These are phyloP conservation scores for Avena sativa DNA, from an alignment of 176 grass and related monocot species.

Conservation along the genomic window DNA sequence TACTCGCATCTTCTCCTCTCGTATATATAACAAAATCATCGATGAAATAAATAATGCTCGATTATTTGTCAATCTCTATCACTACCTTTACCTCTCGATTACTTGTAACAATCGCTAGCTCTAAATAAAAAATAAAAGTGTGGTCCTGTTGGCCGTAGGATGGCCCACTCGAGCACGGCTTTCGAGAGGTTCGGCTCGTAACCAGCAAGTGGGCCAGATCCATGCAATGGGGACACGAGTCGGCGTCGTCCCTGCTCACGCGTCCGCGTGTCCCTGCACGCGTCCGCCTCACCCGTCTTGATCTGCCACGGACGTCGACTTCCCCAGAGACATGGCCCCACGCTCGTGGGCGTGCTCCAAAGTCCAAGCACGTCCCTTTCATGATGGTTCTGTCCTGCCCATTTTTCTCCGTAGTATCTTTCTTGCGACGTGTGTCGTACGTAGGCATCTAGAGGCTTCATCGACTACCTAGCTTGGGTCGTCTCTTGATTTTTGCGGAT, in stretches of 20 bases:
- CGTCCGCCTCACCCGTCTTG: not conserved
- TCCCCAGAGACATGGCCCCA: not conserved
- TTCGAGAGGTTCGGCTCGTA: no score
- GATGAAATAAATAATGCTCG: no score
- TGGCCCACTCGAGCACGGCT: no score
- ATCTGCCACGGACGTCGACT: not conserved
- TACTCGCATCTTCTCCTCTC: no score
- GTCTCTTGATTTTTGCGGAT: not conserved
- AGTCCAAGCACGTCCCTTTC: conserved; percentile 1
- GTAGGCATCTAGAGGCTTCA: not conserved
- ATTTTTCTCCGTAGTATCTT: not conserved
- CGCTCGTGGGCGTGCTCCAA: not conserved
- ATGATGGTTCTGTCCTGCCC: not conserved
- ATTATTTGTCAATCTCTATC: no score
- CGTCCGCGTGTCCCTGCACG: not conserved
- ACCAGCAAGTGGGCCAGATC: no score
- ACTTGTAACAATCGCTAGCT: no score
- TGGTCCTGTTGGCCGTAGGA: no score
- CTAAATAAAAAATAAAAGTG: no score
- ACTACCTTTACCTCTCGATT: no score
- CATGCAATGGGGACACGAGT: not conserved
- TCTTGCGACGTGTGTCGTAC: not conserved
- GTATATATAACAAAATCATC: no score
- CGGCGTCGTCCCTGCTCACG: not conserved
- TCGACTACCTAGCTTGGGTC: not conserved